phyloP scores from a whole-genome alignment of 257 asterid species.

The Plectranthus barbatus region DNA sequence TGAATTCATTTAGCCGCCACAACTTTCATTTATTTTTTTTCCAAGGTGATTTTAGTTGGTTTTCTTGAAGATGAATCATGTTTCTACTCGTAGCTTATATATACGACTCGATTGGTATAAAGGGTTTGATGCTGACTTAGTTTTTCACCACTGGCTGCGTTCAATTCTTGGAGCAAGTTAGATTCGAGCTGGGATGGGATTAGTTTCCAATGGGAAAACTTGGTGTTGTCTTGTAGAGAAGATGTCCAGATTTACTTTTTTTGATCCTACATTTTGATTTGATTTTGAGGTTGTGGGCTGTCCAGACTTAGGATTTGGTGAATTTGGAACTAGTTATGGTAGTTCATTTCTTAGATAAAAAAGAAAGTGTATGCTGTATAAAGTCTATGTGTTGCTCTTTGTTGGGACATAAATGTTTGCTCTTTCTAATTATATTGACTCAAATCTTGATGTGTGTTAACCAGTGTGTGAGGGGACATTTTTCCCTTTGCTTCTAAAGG shows the following conservation, averaged over 20 bases:
- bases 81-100: not conserved
- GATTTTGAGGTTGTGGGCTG: not conserved
- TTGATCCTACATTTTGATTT: not conserved
- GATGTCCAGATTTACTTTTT: not conserved
- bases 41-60: not conserved
- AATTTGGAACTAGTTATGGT: too few relatives aligned
- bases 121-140: not conserved
- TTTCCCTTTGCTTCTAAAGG: slow-evolving; percentile 73
- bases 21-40: not conserved
- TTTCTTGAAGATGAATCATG: not conserved
- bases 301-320: not conserved
- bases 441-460: slow-evolving; percentile 9
- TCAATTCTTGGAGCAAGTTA: not conserved
- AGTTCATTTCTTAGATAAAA: too few relatives aligned
- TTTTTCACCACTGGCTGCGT: not conserved
- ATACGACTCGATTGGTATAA: not conserved
- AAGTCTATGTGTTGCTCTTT: not conserved
- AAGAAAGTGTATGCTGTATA: too few relatives aligned
- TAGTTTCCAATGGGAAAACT: too few relatives aligned
- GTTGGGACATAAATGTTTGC: not conserved
- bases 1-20: not conserved
- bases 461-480: slow-evolving; percentile 83
- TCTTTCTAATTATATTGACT: not conserved
- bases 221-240: too few relatives aligned
- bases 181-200: not conserved